Evolutionary conservation across 2,329 filamentous ascomycete species (phyloP), one percentile per base, ranked within the genome.

Genomic region (Coniosporium tulheliwenetii): DNA sequence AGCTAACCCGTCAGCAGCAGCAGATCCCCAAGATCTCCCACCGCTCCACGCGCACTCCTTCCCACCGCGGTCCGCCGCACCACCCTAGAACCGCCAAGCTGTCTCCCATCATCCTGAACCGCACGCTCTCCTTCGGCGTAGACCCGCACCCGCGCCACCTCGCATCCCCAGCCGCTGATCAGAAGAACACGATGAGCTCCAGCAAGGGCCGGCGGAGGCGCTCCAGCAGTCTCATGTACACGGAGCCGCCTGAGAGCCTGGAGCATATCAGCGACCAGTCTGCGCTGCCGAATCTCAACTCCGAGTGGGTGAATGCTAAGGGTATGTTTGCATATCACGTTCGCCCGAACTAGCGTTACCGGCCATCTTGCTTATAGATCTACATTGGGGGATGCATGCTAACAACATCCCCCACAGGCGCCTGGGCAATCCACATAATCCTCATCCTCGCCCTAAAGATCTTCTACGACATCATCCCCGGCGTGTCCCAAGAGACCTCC

Each of bases 271-370:
- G 83, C 58, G 91, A 98, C 63, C 91, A 96, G 70, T 84, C 86
- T 43, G 84, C 85, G 32, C 71, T 95, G 52, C 91, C 91, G 40
- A 98, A 98, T 57, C 67, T 95, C 57, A 98, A 98, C 64, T 86
- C 91, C 51, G 85, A 95, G 66, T 98, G 91, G 91, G 93, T 95
- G 50, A 96, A 96, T 64, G 85, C 87, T 55, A 98, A 98, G 77
- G 91, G 91, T 96, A 67, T 65, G 75, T 60, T n/a, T n/a, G n/a
- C n/a, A n/a, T n/a, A n/a, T n/a, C n/a, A n/a, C n/a, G n/a, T n/a
- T n/a, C n/a, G n/a, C n/a, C n/a, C n/a, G n/a, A n/a, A n/a, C n/a
- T n/a, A n/a, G n/a, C n/a, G n/a, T n/a, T 10, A 39, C 12, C 4
- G 14, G 5, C 3, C 37, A 30, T 19, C 37, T 39, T 38, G 36